Base-by-base conservation (phyloP, 371 early-diverging fungal genomes). In the Apophysomyces trapeziformis region DNA sequence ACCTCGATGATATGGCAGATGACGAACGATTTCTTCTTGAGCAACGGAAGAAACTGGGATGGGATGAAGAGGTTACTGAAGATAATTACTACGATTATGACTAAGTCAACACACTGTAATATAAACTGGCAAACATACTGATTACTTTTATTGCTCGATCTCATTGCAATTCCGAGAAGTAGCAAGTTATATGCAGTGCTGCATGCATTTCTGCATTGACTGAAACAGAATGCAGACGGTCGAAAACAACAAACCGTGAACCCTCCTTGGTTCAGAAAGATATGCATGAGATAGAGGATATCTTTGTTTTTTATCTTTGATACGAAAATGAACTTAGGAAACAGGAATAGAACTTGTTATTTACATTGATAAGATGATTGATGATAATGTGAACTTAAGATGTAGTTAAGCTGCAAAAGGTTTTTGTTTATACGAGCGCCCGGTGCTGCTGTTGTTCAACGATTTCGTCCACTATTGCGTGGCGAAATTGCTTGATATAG, bases 1-100 rank as follows among this genome's bases (percentile, higher is more conserved):
- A 78, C 57, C 58, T 64, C 7, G 81, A 78, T 21, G 77, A 80
- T 44, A 80, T 80, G 80, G 77, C 75, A 1, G 80, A 80, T 35
- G 81, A 81, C 58, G 81, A 81, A 32, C 65, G 67, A 9, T 56
- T 74, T 14, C 38, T 72, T 67, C 66, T 63, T 57, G 80, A 71
- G 66, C 74, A 44, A 61, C 71, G 75, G 16, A 67, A 71, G 9
- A 70, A 66, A 14, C 70, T 76, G 56, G 76, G 75, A 1, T 77
- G 76, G 43, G 68, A 73, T 39, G 81, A 79, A 43, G 60, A 41
- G n/a, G 43, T 38, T 14, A 60, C 38, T n/a, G 69, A 65, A 32
- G 78, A 74, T 13, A 68, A 70, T 41, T 74, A 73, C 50, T 67
- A 80, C 44, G 72, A 79, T 6, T 63, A 71, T 61, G 84, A 77